Percentiles rank a stretch among this genome's conserved stretches.
These are phyloP conservation scores for Aspergillus wentii DNA, from an alignment of 495 filamentous ascomycete genomes.

Conservation along the genomic window DNA sequence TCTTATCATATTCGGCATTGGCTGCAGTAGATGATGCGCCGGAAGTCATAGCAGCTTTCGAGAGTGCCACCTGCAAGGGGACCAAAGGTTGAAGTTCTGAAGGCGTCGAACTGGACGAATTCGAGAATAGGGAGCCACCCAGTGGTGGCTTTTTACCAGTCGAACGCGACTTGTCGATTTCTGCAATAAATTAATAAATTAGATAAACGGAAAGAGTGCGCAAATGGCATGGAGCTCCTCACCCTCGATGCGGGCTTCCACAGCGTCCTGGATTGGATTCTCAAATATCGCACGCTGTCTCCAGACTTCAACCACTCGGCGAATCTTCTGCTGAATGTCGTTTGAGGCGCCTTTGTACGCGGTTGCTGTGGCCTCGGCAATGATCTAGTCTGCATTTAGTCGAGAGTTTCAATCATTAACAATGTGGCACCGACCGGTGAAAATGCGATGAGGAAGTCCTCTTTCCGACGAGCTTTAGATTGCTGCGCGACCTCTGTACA, in stretches of 20 bases:
- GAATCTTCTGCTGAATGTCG: slow-evolving; percentile 82
- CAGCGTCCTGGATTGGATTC: slow-evolving; percentile 62
- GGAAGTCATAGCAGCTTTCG: slow-evolving; percentile 60
- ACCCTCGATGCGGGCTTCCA: slow-evolving; percentile 79
- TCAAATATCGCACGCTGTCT: slow-evolving; percentile 84
- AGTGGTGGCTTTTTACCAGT: slow-evolving; percentile 60
- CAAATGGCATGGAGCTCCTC: slow-evolving; percentile 19
- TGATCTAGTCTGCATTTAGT: slow-evolving; percentile 48
- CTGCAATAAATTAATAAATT: slow-evolving; percentile 34
- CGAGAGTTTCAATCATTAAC: background rate
- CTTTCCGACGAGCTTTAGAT: slow-evolving; percentile 82
- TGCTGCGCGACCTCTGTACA: slow-evolving; percentile 86
- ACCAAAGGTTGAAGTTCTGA: slow-evolving; percentile 71
- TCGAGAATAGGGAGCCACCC: slow-evolving; percentile 67
- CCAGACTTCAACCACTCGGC: slow-evolving; percentile 92
- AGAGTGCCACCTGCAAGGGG: slow-evolving; percentile 63
- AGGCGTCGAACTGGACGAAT: slow-evolving; percentile 54
- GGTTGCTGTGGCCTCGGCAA: slow-evolving; percentile 75
- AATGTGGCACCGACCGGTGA: slow-evolving; percentile 52
- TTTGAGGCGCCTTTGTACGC: slow-evolving; percentile 83
- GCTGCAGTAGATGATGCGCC: slow-evolving; percentile 61
- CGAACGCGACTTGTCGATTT: slow-evolving; percentile 73
- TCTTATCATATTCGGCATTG: slow-evolving; percentile 74
- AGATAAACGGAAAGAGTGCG: background rate
- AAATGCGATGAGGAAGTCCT: slow-evolving; percentile 89